These are phyloP conservation scores for Amanita subjunquillea DNA, from an alignment of 768 basidiomycete genomes.

Conservation along the genomic window DNA sequence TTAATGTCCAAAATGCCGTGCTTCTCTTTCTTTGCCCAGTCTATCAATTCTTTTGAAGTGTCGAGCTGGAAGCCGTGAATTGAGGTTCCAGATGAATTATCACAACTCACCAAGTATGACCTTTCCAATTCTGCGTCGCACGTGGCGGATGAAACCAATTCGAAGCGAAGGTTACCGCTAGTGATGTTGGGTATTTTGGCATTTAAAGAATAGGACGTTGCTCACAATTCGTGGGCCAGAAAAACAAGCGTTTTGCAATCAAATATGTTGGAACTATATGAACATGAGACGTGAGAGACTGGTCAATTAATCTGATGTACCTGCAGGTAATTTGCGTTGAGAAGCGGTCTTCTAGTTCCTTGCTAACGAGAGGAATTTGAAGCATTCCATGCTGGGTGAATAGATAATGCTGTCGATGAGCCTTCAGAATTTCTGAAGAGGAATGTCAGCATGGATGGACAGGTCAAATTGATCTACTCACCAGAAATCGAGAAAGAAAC, in stretches of 20 bases:
- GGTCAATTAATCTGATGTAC: conserved; percentile 36
- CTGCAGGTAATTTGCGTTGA: conserved; percentile 82
- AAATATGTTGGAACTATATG: conserved; percentile 62
- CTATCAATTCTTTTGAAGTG: conserved; percentile 68
- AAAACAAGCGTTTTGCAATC: conserved; percentile 70
- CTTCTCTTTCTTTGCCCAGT: conserved; percentile 58
- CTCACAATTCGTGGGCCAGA: conserved; percentile 94
- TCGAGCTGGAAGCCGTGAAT: conserved; percentile 51
- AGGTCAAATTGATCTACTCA: conserved; percentile 14
- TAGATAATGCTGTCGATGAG: conserved; percentile 78
- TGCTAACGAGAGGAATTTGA: conserved; percentile 64
- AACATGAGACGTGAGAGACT: neutral
- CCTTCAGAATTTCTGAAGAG: conserved; percentile 69
- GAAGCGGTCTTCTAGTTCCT: conserved; percentile 61
- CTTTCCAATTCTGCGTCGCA: conserved; percentile 72
- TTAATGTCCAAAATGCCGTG: conserved; percentile 85
- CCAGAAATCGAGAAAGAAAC: conserved; percentile 63
- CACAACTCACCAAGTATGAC: conserved; percentile 63
- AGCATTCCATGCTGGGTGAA: conserved; percentile 71
- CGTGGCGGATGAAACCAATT: conserved; percentile 62
- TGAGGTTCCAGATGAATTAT: neutral
- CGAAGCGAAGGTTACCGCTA: conserved; percentile 83
- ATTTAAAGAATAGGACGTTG: conserved; percentile 1
- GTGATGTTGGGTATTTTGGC: neutral
- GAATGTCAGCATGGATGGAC: neutral